Percentiles rank a stretch among this genome's conserved stretches.
phyloP scores from a whole-genome alignment of 441 rosid species.

The Viola pubescens region DNA sequence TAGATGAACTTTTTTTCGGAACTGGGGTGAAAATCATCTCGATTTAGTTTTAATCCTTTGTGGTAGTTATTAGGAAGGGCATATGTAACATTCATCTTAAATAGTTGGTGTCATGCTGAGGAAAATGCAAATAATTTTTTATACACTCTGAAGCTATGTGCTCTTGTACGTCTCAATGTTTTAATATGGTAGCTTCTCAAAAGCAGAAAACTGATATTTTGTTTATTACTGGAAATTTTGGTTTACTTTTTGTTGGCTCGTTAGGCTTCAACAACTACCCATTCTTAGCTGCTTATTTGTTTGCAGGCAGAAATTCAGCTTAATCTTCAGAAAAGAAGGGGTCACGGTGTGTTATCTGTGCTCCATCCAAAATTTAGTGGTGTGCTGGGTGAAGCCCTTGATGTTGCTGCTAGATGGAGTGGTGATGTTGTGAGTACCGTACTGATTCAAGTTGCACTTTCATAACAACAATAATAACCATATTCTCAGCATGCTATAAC shows the following conservation, averaged over 20 bases:
- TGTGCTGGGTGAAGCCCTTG: conserved; percentile 94
- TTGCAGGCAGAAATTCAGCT: conserved; percentile 97
- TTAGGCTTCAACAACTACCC: not conserved
- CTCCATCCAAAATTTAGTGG: conserved; percentile 95
- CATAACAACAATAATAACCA: too few species aligned
- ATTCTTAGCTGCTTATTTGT: conserved; percentile 21
- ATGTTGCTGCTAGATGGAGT: conserved; percentile 95
- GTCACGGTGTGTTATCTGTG: conserved; percentile 88
- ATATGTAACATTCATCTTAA: conserved; percentile 1
- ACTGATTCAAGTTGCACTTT: too few species aligned
- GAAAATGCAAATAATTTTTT: too few species aligned
- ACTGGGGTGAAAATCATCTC: not conserved
- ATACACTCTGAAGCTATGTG: too few species aligned
- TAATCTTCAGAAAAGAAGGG: conserved; percentile 93
- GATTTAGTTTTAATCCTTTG: not conserved
- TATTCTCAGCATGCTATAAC: too few species aligned
- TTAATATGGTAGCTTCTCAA: too few species aligned
- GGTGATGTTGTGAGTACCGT: conserved; percentile 92
- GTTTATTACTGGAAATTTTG: too few species aligned
- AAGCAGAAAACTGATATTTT: too few species aligned
- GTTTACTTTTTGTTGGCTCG: too few species aligned
- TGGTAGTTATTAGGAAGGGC: conserved; percentile 2
- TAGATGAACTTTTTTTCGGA: not conserved
- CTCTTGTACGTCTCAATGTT: too few species aligned
- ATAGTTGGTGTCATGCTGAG: not conserved